These are phyloP conservation scores for Suillus bovinus DNA, from an alignment of 768 basidiomycete genomes.

Conservation along the genomic window DNA sequence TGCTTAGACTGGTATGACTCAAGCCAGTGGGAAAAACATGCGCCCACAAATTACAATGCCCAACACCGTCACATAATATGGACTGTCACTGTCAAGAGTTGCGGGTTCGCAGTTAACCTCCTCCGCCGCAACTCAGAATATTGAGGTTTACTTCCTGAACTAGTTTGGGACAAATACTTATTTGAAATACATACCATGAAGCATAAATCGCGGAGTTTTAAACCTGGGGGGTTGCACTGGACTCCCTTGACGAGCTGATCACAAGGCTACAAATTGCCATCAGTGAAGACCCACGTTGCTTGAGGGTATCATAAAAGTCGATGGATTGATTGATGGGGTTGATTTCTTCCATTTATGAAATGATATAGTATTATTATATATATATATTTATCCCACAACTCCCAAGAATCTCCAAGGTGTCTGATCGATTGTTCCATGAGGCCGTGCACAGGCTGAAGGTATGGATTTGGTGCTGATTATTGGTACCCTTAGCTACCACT, in stretches of 20 bases:
- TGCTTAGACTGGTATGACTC: background rate
- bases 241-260: background rate
- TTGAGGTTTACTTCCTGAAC: background rate
- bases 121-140: too few relatives aligned
- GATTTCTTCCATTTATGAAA: background rate
- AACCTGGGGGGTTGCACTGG: background rate
- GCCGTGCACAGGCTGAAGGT: background rate
- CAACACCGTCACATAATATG: background rate
- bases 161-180: background rate
- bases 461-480: too few relatives aligned
- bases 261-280: too few relatives aligned
- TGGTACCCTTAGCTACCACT: too few relatives aligned
- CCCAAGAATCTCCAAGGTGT: background rate
- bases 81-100: too few relatives aligned
- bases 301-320: background rate
- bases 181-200: background rate
- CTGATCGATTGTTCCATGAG: background rate
- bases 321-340: background rate
- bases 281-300: background rate
- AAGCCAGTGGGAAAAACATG: background rate
- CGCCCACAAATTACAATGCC: background rate
- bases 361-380: background rate
- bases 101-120: background rate
- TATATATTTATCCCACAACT: background rate
- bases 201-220: background rate